phyloP scores from a whole-genome alignment of 371 early-diverging fungal species.

The Rhizopus arrhizus region DNA sequence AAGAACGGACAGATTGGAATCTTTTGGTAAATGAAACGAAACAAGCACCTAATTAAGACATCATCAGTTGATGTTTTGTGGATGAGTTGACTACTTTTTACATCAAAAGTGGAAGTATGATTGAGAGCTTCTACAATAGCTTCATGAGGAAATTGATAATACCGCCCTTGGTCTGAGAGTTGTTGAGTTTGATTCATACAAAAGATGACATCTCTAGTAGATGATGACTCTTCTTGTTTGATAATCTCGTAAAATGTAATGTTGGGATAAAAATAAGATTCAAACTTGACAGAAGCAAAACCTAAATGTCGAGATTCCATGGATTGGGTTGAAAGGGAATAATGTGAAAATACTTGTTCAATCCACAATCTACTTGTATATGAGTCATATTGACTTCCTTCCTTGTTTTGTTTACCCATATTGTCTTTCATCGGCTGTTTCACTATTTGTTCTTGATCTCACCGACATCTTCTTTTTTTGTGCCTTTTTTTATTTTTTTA shows the following conservation, averaged over 20 bases:
- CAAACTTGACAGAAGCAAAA: constrained; percentile 4
- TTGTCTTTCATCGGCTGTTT: not conserved
- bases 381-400: too few species aligned
- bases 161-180: constrained; percentile 4
- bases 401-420: not conserved
- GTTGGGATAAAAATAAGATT: not conserved
- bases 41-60: not conserved
- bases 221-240: not conserved
- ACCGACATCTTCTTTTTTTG: not conserved
- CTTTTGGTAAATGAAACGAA: constrained; percentile 5
- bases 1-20: constrained; percentile 2
- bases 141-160: constrained; percentile 38
- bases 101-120: constrained; percentile 1
- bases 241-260: constrained; percentile 2
- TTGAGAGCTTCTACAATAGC: constrained; percentile 6
- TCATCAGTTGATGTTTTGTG: too few species aligned
- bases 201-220: not conserved
- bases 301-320: not conserved
- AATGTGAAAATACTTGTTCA: constrained; percentile 2
- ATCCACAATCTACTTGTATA: not conserved
- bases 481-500: too few species aligned
- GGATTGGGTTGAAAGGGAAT: not conserved
- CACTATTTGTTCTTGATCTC: not conserved
- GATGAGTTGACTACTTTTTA: not conserved
- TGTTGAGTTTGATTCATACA: not conserved